phyloP scores from a whole-genome alignment of 2,329 filamentous ascomycete genomes.

The Aspergillus viridinutans region DNA sequence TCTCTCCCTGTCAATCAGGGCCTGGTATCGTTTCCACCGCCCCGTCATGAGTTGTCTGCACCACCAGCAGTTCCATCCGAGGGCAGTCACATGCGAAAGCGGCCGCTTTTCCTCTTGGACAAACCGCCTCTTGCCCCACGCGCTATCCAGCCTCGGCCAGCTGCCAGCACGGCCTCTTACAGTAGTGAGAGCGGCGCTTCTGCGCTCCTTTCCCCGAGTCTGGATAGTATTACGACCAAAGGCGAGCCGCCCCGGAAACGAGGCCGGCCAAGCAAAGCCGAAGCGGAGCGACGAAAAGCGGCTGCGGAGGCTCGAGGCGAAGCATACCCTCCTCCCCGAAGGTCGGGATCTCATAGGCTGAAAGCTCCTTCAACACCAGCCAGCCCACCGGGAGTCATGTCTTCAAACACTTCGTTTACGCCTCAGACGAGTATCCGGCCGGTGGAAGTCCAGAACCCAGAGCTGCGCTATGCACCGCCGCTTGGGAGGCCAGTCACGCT shows the following conservation, averaged over 20 bases:
- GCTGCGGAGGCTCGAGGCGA: slow-evolving; percentile 38
- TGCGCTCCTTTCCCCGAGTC: slow-evolving; percentile 31
- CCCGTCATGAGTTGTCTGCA: slow-evolving; percentile 19
- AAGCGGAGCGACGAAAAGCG: slow-evolving; percentile 36
- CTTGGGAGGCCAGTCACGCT: slow-evolving; percentile 12
- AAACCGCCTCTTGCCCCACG: slow-evolving; percentile 29
- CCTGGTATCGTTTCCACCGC: slow-evolving; percentile 13
- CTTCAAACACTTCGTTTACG: slow-evolving; percentile 16
- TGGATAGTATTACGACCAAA: slow-evolving; percentile 20
- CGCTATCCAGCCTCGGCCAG: slow-evolving; percentile 39
- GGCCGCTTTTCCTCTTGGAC: slow-evolving; percentile 28
- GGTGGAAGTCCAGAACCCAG: slow-evolving; percentile 14
- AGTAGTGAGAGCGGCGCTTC: slow-evolving; percentile 32
- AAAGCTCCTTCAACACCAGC: slow-evolving; percentile 29
- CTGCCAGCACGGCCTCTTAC: slow-evolving; percentile 29
- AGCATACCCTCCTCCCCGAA: slow-evolving; percentile 33
- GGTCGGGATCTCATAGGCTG: slow-evolving; percentile 21
- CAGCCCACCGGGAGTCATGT: slow-evolving; percentile 25
- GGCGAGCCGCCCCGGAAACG: slow-evolving; percentile 39
- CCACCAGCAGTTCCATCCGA: slow-evolving; percentile 22
- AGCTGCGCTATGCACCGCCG: slow-evolving; percentile 18
- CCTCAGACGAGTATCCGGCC: slow-evolving; percentile 14
- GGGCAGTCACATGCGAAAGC: slow-evolving; percentile 26
- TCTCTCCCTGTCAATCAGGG: slow-evolving; percentile 11
- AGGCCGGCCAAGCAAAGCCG: slow-evolving; percentile 41